Conservation (phyloP, 2,329 filamentous ascomycete genomes). For the Sclerotinia borealis region DNA sequence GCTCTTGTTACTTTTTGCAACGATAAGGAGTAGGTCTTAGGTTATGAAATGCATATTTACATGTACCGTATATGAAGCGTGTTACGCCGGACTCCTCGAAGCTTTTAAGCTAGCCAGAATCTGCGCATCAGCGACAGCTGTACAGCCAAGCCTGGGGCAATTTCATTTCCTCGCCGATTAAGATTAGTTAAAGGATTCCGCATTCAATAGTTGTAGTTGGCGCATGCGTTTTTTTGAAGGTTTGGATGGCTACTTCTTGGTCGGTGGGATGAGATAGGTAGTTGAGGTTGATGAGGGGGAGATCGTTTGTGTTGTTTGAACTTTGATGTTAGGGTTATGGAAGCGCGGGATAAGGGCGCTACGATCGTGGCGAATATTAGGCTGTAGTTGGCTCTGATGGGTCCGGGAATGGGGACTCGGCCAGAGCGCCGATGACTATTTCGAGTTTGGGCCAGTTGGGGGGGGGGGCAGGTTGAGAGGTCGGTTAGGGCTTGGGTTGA, state of each 20-base stretch:
- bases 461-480: conserved; percentile 34
- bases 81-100: background rate
- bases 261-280: conserved; percentile 1
- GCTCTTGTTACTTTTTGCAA: too few relatives aligned
- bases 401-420: background rate
- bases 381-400: background rate
- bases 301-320: conserved; percentile 1
- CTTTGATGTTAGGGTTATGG: background rate
- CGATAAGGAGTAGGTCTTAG: too few relatives aligned
- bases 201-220: background rate
- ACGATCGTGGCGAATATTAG: background rate
- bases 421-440: conserved; percentile 2
- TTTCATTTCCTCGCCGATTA: background rate
- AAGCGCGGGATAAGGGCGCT: background rate
- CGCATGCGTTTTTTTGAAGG: background rate
- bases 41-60: too few relatives aligned
- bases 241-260: conserved; percentile 2
- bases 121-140: conserved; percentile 2
- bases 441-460: conserved; percentile 15
- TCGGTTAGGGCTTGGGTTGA: conserved; percentile 33
- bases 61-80: background rate
- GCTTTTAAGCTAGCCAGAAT: background rate
- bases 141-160: background rate
- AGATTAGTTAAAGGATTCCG: background rate
- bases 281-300: conserved; percentile 2